phyloP scores from a whole-genome alignment of 495 filamentous ascomycete species.

The Hypoxylon rickii region DNA sequence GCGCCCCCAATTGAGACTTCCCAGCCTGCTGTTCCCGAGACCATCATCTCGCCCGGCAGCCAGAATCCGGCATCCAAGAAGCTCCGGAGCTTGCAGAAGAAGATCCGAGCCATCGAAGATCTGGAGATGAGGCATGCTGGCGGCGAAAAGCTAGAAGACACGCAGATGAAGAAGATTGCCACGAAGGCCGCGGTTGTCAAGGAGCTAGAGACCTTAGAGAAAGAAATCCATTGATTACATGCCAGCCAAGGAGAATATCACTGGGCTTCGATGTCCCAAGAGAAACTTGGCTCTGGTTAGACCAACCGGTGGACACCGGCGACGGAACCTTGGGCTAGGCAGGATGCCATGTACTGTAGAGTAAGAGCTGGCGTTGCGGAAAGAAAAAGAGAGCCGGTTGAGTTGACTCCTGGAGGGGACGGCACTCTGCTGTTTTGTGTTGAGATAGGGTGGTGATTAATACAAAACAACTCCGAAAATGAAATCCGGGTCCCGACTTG shows the following conservation, averaged over 20 bases:
- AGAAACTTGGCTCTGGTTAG: slow-evolving; percentile 26
- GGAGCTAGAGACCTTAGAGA: slow-evolving; percentile 67
- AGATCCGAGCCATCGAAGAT: slow-evolving; percentile 96
- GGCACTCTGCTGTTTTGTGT: not conserved
- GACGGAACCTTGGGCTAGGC: slow-evolving; percentile 17
- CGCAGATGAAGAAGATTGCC: slow-evolving; percentile 96
- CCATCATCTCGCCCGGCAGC: slow-evolving; percentile 44
- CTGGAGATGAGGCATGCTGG: slow-evolving; percentile 92
- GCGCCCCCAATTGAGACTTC: slow-evolving; percentile 31
- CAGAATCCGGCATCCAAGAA: slow-evolving; percentile 78
- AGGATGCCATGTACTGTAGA: slow-evolving; percentile 1
- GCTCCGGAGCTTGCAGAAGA: slow-evolving; percentile 87
- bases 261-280: not conserved
- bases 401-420: slow-evolving; percentile 2
- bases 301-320: slow-evolving; percentile 9
- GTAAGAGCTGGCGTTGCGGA: slow-evolving; percentile 23
- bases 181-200: slow-evolving; percentile 82
- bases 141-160: slow-evolving; percentile 96
- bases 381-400: slow-evolving; percentile 6
- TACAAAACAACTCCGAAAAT: not conserved
- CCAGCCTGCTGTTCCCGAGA: slow-evolving; percentile 44
- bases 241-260: not conserved
- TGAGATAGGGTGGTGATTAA: slow-evolving; percentile 2
- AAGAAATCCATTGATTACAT: slow-evolving; percentile 31
- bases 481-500: not conserved